Percentiles rank a stretch among this genome's conserved stretches.
Evolutionary conservation across 164 flowering plant genomes (phyloP).

Genomic region (Santalum album): DNA sequence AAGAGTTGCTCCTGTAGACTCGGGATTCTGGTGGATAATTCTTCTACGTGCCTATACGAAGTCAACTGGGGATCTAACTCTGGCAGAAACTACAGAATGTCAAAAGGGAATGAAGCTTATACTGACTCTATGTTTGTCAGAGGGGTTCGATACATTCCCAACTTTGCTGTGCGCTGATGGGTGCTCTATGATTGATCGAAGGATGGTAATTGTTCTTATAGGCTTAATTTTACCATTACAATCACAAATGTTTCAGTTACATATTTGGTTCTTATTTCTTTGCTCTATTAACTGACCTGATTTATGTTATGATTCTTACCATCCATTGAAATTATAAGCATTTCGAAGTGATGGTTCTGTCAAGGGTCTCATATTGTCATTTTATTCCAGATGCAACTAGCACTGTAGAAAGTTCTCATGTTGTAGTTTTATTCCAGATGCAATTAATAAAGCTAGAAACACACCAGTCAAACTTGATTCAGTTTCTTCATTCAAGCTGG

Average conservation of each 20-base stretch:
- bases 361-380: no score
- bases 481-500: no score
- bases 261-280: not conserved
- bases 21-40: slow-evolving; percentile 82
- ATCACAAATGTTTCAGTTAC: not conserved
- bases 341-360: no score
- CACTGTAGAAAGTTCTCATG: no score
- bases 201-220: slow-evolving; percentile 37
- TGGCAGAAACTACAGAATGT: slow-evolving; percentile 53
- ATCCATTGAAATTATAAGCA: no score
- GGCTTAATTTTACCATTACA: not conserved
- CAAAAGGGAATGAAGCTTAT: slow-evolving; percentile 65
- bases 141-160: slow-evolving; percentile 74
- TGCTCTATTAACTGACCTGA: no score
- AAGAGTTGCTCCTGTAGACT: slow-evolving; percentile 75
- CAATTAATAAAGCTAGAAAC: no score
- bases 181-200: slow-evolving; percentile 65
- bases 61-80: slow-evolving; percentile 57
- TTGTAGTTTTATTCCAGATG: no score
- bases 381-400: no score
- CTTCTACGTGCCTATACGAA: slow-evolving; percentile 67
- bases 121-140: slow-evolving; percentile 48
- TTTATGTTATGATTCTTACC: no score
- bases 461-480: no score
- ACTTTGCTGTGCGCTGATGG: slow-evolving; percentile 74